Evolutionary conservation across 2,329 filamentous ascomycete genomes (phyloP).

Genomic region (Graphium sp.): DNA sequence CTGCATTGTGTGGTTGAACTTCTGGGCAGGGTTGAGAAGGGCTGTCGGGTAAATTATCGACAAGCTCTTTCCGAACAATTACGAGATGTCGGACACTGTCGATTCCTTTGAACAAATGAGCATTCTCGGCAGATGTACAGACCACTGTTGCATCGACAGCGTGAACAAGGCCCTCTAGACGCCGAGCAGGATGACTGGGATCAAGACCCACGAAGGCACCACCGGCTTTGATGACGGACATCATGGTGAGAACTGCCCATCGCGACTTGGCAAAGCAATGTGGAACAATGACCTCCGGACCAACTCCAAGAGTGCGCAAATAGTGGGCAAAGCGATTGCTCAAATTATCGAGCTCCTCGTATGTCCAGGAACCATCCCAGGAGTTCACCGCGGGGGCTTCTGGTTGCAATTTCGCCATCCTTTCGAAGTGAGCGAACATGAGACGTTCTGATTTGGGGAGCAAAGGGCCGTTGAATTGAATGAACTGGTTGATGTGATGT

Average conservation of each 20-base stretch:
- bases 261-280: slow-evolving; percentile 13
- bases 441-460: neutral
- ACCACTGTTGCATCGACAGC: slow-evolving; percentile 2
- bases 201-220: slow-evolving; percentile 10
- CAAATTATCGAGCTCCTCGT: slow-evolving; percentile 14
- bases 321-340: slow-evolving; percentile 7
- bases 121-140: slow-evolving; percentile 7
- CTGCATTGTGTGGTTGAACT: slow-evolving; percentile 7
- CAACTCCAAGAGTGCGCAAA: slow-evolving; percentile 9
- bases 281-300: slow-evolving; percentile 11
- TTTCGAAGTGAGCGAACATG: neutral
- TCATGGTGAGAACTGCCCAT: slow-evolving; percentile 10
- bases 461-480: neutral
- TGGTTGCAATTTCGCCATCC: neutral
- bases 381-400: slow-evolving; percentile 18
- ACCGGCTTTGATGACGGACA: slow-evolving; percentile 11
- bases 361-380: slow-evolving; percentile 26
- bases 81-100: neutral
- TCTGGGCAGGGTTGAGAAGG: no score
- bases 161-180: neutral
- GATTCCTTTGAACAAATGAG: slow-evolving; percentile 8
- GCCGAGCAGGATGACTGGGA: slow-evolving; percentile 7
- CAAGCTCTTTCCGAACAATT: no score
- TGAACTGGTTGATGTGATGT: no score
- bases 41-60: no score